A percentile compares a stretch with the other conserved stretches of the same genome.
Conservation (phyloP, 129 eudicot genomes). For the Flaveria ramosissima region DNA sequence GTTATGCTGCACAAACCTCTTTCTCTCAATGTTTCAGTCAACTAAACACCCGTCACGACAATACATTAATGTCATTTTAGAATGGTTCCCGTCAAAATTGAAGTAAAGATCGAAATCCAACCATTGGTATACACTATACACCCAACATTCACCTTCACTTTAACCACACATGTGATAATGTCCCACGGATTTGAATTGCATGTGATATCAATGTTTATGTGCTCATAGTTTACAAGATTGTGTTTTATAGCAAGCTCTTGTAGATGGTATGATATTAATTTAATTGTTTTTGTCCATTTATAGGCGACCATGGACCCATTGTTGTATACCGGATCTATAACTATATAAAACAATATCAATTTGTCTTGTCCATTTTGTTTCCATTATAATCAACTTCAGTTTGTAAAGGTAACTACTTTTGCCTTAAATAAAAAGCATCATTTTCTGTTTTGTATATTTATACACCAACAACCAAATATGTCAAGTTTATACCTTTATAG, state of each 20-base stretch:
- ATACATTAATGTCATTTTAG: too few relatives aligned
- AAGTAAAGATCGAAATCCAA: too few relatives aligned
- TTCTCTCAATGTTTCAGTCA: too few relatives aligned
- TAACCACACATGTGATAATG: background rate
- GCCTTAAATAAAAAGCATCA: background rate
- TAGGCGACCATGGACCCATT: constrained; percentile 1
- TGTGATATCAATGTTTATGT: background rate
- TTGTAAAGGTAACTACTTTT: background rate
- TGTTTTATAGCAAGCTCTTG: background rate
- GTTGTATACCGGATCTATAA: constrained; percentile 1
- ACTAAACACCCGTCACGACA: too few relatives aligned
- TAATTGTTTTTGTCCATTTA: background rate
- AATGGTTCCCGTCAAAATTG: too few relatives aligned
- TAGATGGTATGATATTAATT: background rate
- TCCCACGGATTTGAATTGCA: background rate
- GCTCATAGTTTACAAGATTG: background rate
- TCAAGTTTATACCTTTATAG: background rate
- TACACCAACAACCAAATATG: background rate
- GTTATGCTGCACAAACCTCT: too few relatives aligned
- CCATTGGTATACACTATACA: too few relatives aligned
- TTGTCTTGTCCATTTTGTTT: constrained; percentile 4
- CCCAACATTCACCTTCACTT: background rate
- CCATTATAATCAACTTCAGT: background rate
- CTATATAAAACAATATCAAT: constrained; percentile 5
- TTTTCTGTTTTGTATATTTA: background rate